phyloP scores from a whole-genome alignment of 73 alveolate species.

The Tetrahymena borealis region DNA sequence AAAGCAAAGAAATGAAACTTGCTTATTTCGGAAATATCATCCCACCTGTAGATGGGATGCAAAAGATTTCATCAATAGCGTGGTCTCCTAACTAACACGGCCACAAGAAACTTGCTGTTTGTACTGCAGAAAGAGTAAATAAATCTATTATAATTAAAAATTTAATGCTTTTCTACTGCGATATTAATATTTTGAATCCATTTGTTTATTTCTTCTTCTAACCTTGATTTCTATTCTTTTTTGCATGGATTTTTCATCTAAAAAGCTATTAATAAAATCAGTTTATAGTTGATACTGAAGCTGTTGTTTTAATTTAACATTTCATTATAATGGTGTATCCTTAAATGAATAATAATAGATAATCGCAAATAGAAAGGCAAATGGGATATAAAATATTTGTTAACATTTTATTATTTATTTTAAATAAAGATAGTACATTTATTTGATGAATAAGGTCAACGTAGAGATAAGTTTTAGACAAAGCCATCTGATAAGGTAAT shows the following conservation, averaged over 20 bases:
- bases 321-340: no score
- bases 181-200: neutral
- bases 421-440: neutral
- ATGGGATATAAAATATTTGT: neutral
- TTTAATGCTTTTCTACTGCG: neutral
- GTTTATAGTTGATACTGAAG: no score
- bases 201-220: no score
- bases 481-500: neutral
- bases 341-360: no score
- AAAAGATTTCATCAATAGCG: constrained; percentile 92
- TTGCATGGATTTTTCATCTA: no score
- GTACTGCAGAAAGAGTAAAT: constrained; percentile 97
- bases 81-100: constrained; percentile 96
- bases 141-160: neutral
- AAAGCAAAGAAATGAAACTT: constrained; percentile 38
- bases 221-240: no score
- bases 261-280: no score
- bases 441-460: neutral
- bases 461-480: neutral
- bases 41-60: constrained; percentile 96
- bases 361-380: no score
- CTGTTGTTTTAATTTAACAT: no score
- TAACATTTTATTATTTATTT: neutral
- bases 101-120: constrained; percentile 91
- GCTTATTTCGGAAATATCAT: constrained; percentile 94